phyloP scores from a whole-genome alignment of 73 alveolate genomes.

The Stentor roeselii region DNA sequence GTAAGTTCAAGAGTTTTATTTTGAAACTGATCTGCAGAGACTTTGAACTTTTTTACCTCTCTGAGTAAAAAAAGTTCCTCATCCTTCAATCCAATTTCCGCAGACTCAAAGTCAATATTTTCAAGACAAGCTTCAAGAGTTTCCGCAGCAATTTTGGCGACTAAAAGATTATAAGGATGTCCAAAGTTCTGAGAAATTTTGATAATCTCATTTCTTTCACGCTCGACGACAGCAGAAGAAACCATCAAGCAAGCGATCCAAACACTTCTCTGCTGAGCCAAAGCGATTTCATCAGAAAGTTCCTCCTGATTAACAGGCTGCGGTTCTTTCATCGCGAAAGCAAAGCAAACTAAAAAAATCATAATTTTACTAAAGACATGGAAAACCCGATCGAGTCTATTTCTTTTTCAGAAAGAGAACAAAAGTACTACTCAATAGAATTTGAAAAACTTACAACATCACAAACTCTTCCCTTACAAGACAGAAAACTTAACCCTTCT shows the following conservation, averaged over 20 bases:
- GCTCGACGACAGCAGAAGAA: not conserved
- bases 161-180: too few species aligned
- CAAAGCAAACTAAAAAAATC: too few species aligned
- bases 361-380: slow-evolving; percentile 2
- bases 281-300: slow-evolving; percentile 6
- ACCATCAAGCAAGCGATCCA: slow-evolving; percentile 14
- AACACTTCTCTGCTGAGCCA: not conserved
- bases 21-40: too few species aligned
- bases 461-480: not conserved
- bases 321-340: not conserved
- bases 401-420: not conserved
- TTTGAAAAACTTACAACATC: not conserved
- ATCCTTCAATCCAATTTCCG: too few species aligned
- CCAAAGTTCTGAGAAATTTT: not conserved
- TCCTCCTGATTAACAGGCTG: slow-evolving; percentile 9
- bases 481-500: not conserved
- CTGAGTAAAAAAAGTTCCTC: too few species aligned
- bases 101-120: too few species aligned
- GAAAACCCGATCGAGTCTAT: not conserved
- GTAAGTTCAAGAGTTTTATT: too few species aligned
- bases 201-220: not conserved
- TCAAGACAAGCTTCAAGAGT: not conserved
- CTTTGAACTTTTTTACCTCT: too few species aligned
- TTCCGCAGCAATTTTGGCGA: slow-evolving; percentile 12
- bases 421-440: slow-evolving; percentile 12